Percentiles rank a stretch among this genome's conserved stretches.
phyloP scores from a whole-genome alignment of 2,329 filamentous ascomycete species.

The Phialemonium atrogriseum region DNA sequence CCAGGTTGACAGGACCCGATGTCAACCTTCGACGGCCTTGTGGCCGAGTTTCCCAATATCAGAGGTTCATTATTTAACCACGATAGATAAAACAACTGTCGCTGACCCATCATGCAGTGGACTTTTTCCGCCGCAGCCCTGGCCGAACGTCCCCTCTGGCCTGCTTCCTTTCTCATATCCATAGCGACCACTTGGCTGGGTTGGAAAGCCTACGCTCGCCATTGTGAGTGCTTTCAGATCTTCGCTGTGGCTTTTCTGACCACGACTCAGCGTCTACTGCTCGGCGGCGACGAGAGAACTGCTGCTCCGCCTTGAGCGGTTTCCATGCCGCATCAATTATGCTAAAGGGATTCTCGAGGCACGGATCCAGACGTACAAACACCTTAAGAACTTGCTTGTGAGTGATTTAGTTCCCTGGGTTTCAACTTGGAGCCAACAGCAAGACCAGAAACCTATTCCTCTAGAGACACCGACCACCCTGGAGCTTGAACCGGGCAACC shows the following conservation, averaged over 20 bases:
- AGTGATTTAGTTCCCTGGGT: too few species aligned
- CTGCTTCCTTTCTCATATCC: conserved; percentile 86
- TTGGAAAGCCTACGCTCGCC: conserved; percentile 68
- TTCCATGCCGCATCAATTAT: conserved; percentile 73
- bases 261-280: conserved; percentile 64
- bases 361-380: conserved; percentile 65
- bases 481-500: conserved; percentile 59
- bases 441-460: conserved; percentile 64
- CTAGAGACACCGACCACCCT: conserved; percentile 71
- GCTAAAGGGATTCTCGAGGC: conserved; percentile 69
- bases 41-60: conserved; percentile 73
- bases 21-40: conserved; percentile 69
- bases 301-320: conserved; percentile 70
- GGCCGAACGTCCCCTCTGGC: conserved; percentile 57
- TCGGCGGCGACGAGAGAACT: conserved; percentile 77
- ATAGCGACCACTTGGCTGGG: conserved; percentile 81
- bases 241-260: not conserved
- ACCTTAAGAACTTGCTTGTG: conserved; percentile 62
- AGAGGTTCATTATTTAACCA: conserved; percentile 37
- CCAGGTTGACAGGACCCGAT: too few species aligned
- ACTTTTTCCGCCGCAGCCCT: conserved; percentile 63
- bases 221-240: conserved; percentile 42
- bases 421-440: conserved; percentile 2
- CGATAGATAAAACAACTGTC: not conserved
- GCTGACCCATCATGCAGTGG: conserved; percentile 43